These are phyloP conservation scores for Backusella tuberculispora DNA, from an alignment of 192 early-diverging fungal genomes.

Conservation along the genomic window DNA sequence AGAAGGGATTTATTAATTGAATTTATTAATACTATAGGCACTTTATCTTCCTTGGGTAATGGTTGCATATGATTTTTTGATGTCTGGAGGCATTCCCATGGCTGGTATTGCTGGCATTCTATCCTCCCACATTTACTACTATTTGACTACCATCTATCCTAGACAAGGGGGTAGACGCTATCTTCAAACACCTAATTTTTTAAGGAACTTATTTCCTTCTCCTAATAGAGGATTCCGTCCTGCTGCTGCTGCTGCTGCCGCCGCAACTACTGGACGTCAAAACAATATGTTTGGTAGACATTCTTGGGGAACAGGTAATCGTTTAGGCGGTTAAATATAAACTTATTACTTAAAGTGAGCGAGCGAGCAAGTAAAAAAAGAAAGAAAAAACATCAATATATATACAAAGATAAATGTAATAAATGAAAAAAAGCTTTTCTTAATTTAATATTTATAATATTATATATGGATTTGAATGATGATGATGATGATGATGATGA, in stretches of 20 bases:
- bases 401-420: too few species aligned
- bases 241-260: not conserved
- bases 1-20: not conserved
- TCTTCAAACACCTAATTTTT: slow-evolving; percentile 67
- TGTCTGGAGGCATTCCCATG: slow-evolving; percentile 42
- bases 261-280: not conserved
- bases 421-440: too few species aligned
- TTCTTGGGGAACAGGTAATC: slow-evolving; percentile 32
- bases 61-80: slow-evolving; percentile 59
- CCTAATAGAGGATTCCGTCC: slow-evolving; percentile 35
- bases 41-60: slow-evolving; percentile 80
- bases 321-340: not conserved
- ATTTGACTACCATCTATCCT: slow-evolving; percentile 69
- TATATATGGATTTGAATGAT: too few species aligned
- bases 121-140: slow-evolving; percentile 77
- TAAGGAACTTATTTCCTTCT: slow-evolving; percentile 53
- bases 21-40: slow-evolving; percentile 41
- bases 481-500: too few species aligned
- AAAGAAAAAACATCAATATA: too few species aligned
- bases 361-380: not conserved
- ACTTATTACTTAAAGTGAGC: not conserved
- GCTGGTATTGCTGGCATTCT: slow-evolving; percentile 66
- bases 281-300: slow-evolving; percentile 27
- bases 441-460: too few species aligned
- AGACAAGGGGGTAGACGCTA: slow-evolving; percentile 63